Evolutionary conservation across 2,329 filamentous ascomycete genomes (phyloP), one percentile per base, ranked within the genome.

Genomic region (Pseudogymnoascus sp.): DNA sequence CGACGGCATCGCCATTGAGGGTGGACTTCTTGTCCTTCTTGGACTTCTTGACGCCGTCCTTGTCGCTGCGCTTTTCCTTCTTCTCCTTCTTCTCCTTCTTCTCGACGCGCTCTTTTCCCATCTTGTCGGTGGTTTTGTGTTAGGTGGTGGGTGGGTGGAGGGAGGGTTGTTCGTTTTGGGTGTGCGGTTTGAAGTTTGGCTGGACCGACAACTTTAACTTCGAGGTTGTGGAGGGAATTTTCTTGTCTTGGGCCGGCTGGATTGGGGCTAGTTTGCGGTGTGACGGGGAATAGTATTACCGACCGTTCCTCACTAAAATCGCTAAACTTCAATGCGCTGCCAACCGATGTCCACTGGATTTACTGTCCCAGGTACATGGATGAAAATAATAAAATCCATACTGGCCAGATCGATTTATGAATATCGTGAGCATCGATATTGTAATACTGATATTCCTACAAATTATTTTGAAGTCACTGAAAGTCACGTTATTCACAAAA

Each of bases 11-110:
- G 5, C 72, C 72, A 68, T 78, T 74, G 16, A 76, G 73, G 68
- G 78, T 78, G 53, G 67, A 68, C 65, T 74, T 74, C 65, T 74
- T 74, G 5, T 74, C 72, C 64, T 76, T 76, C 70, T 77, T 77
- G 18, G 71, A 70, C 66, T 75, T 78, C 75, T 82, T 81, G 60
- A 83, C 74, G 21, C 72, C 72, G 60, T 74, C 74, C 67, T 71
- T 71, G 66, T 77, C 77, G 64, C 72, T 74, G 65, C 72, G 84
- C 84, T 89, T 89, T 69, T 90, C 86, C 79, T 89, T 88, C 82
- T 90, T 90, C 46, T 83, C 80, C 73, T 82, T 82, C 71, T 78
- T 78, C 14, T 81, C 80, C 76, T 86, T 88, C 80, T 89, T 89
- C 36, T 83, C 82, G 36, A 37, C 56, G 28, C 49, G 60, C 43